These are phyloP conservation scores for Euptelea pleiosperma DNA, from an alignment of 164 flowering plant species.

Conservation along the genomic window DNA sequence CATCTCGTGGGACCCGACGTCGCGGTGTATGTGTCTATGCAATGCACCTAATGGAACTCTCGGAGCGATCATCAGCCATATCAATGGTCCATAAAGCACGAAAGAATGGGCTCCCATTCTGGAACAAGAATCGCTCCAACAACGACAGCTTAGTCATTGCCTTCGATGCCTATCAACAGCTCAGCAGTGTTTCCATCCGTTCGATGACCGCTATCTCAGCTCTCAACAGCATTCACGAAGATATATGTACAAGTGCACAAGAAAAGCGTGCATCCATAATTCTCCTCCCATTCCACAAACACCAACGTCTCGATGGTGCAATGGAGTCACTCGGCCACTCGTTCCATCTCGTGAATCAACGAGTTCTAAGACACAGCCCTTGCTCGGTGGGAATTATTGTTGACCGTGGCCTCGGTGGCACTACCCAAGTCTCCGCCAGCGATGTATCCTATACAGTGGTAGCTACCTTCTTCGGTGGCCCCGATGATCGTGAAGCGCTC, in stretches of 20 bases:
- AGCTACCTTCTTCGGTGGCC: slow-evolving; percentile 42
- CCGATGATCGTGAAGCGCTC: slow-evolving; percentile 46
- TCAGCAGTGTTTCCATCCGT: slow-evolving; percentile 41
- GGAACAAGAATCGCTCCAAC: slow-evolving; percentile 37
- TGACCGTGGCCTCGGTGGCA: slow-evolving; percentile 52
- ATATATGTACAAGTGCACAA: slow-evolving; percentile 44
- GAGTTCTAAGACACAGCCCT: slow-evolving; percentile 38
- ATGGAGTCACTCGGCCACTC: slow-evolving; percentile 36
- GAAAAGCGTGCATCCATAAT: slow-evolving; percentile 41
- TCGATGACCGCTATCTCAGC: slow-evolving; percentile 60
- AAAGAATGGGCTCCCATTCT: slow-evolving; percentile 48
- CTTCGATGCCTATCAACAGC: slow-evolving; percentile 43
- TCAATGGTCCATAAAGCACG: slow-evolving; percentile 52
- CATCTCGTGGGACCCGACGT: slow-evolving; percentile 39
- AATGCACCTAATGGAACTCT: slow-evolving; percentile 59
- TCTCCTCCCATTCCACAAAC: slow-evolving; percentile 51
- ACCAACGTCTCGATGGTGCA: slow-evolving; percentile 40
- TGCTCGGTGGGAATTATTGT: slow-evolving; percentile 49
- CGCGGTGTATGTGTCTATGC: slow-evolving; percentile 39
- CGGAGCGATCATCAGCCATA: slow-evolving; percentile 54
- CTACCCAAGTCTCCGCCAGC: slow-evolving; percentile 40
- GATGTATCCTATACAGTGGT: slow-evolving; percentile 28
- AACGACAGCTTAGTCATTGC: slow-evolving; percentile 38
- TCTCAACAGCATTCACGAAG: slow-evolving; percentile 41
- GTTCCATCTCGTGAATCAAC: slow-evolving; percentile 31